Evolutionary conservation across 352 stramenopile species (phyloP).

Genomic region (Phytopythium sindhum): DNA sequence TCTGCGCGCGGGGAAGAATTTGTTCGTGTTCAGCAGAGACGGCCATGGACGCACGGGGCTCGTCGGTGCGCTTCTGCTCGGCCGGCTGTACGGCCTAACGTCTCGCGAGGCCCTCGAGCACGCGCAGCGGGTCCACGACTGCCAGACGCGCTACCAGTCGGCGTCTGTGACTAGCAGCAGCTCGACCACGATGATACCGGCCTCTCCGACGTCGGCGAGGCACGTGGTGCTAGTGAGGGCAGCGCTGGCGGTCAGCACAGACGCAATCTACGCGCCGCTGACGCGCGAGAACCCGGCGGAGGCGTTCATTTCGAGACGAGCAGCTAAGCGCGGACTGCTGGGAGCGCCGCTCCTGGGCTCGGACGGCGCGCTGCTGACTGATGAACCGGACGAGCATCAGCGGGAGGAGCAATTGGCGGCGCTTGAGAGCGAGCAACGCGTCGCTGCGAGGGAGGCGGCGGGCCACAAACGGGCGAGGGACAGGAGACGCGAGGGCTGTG

Average conservation of each 20-base stretch:
- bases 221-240: slow-evolving; percentile 47
- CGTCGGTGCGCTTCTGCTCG: slow-evolving; percentile 62
- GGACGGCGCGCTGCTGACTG: slow-evolving; percentile 63
- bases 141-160: slow-evolving; percentile 33
- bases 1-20: slow-evolving; percentile 44
- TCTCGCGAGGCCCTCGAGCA: slow-evolving; percentile 56
- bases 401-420: slow-evolving; percentile 25
- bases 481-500: slow-evolving; percentile 15
- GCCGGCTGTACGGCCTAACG: slow-evolving; percentile 62
- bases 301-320: slow-evolving; percentile 34
- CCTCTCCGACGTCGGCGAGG: slow-evolving; percentile 44
- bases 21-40: slow-evolving; percentile 74
- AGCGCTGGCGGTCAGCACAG: slow-evolving; percentile 40
- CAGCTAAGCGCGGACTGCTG: slow-evolving; percentile 49
- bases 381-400: slow-evolving; percentile 19
- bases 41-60: slow-evolving; percentile 71
- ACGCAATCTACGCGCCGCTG: slow-evolving; percentile 63
- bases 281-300: slow-evolving; percentile 40
- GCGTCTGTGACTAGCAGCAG: slow-evolving; percentile 10
- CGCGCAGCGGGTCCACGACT: slow-evolving; percentile 67
- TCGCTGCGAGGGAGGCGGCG: slow-evolving; percentile 39
- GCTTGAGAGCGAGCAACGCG: slow-evolving; percentile 30
- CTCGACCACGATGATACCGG: slow-evolving; percentile 1
- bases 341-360: slow-evolving; percentile 35
- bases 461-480: slow-evolving; percentile 32